phyloP scores from a whole-genome alignment of 225 moss, liverwort and hornwort genomes.

The Physcomitrellopsis africana region DNA sequence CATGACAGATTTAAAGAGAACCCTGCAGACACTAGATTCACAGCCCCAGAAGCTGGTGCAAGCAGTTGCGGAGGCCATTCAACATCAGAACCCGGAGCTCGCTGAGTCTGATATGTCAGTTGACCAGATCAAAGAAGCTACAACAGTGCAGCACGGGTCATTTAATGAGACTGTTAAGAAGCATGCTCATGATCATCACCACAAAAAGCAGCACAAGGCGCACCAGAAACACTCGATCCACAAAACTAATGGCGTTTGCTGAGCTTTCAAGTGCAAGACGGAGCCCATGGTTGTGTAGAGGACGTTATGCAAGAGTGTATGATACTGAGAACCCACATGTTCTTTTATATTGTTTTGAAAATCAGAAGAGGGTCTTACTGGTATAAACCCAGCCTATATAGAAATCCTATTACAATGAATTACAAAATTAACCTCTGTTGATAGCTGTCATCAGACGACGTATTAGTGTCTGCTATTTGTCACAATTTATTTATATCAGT shows the following conservation, averaged over 20 bases:
- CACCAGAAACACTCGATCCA: constrained; percentile 39
- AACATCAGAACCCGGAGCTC: constrained; percentile 26
- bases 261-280: background rate
- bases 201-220: background rate
- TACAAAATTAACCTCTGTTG: too few species aligned
- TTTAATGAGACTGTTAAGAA: constrained; percentile 33
- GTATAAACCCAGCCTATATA: too few species aligned
- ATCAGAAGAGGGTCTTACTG: background rate
- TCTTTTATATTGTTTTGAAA: too few species aligned
- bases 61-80: constrained; percentile 30
- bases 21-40: constrained; percentile 31
- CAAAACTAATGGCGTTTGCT: constrained; percentile 49
- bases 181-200: constrained; percentile 1
- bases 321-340: background rate
- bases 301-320: background rate
- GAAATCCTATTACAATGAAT: too few species aligned
- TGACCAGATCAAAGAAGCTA: constrained; percentile 14
- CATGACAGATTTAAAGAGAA: constrained; percentile 42
- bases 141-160: constrained; percentile 12
- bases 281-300: background rate
- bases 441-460: too few species aligned
- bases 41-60: constrained; percentile 46
- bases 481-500: too few species aligned
- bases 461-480: too few species aligned
- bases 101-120: background rate